Evolutionary conservation across 345 rosid species (phyloP), one percentile per base, ranked within the genome.

Genomic region (Rhodomyrtus tomentosa): DNA sequence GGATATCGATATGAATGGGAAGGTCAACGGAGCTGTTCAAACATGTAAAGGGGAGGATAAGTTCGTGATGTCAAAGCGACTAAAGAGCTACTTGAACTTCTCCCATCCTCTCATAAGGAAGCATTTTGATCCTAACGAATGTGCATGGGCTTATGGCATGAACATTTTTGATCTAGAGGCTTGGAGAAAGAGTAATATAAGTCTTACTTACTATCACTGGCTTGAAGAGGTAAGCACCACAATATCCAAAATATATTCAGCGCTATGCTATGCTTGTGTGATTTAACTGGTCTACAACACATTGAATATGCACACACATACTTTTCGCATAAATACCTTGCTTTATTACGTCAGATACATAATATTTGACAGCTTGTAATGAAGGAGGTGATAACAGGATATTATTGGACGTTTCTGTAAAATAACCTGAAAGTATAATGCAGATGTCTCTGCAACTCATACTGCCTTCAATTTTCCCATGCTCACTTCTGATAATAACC

Each of bases 81-180:
- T 95, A 80, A 95, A 95, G 90, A 95, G 93, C 91, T 97, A 95
- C 82, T 89, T 97, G 84, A 97, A 97, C 88, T 97, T 97, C 89
- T 95, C 99, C 11, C 96, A 97, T 74, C 99, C 99, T 0, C 84
- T 86, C 82, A 94, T 95, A 29, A 81, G 93, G 6, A 87, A 83
- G 62, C 90, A 89, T 89, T 97, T 97, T 72, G 85, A 95, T 55
- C 98, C 98, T 9, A 85, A 93, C 27, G 95, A 93, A 86, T 97
- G 99, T 68, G 99, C 99, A 25, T 97, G 99, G 99, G 98, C 98
- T 54, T 97, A 95, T 82, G 99, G 99, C 82, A 95, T 97, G 99
- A 97, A 97, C 82, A 88, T 97, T 74, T 97, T 97, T 76, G 96
- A 97, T 87, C 89, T 97, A 22, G 88, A 94, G 10, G 98, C 95